Base-by-base conservation (phyloP, 2,329 filamentous ascomycete species). In the Cercospora sp. region DNA sequence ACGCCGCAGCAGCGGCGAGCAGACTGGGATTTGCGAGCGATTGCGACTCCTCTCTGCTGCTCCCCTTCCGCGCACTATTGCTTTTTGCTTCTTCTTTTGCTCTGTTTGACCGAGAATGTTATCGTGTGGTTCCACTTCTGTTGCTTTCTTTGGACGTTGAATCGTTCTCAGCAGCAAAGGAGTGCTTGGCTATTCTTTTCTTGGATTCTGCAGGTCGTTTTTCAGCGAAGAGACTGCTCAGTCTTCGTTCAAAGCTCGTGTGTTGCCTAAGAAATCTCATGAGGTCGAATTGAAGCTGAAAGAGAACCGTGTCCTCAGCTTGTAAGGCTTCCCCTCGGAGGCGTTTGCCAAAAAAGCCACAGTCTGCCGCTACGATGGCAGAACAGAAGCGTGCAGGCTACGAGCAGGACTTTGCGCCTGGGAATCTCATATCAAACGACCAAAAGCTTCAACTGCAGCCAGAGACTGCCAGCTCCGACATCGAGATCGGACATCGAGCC, bases 401-500 rank as follows among this genome's bases (percentile, higher is more conserved):
- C 9, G 45, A 60, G 33, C 55, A 68, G 28, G 57, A 68, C 61
- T 68, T 68, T 13, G 66, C 66, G 20, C 20, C 23, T n/a, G 57
- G 57, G 1, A 42, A 64, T n/a, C 53, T 59, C 40, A 53, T 42
- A 18, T 18, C 60, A 9, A 31, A 31, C 53, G 13, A 53, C 12
- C n/a, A 62, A 26, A 63, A 60, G 3, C 45, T 48, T 8, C 53
- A 26, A 1, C 28, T 64, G 3, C 20, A 61, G 8, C 55, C 48
- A 36, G 36, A 68, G 9, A 65, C 33, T 6, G 55, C 66, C 12
- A 68, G 51, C 20, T 66, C 69, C 23, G 71, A 74, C 31, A 36
- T 68, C 18, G 72, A 75, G 23, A 72, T 73, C 4, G 68, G 69
- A n/a, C 73, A 72, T 9, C 67, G 71, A 53, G 71, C 70, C 8